Evolutionary conservation across 1,284 basidiomycete species (phyloP), one percentile per base, ranked within the genome.

Genomic region (Heterobasidion parviporum): DNA sequence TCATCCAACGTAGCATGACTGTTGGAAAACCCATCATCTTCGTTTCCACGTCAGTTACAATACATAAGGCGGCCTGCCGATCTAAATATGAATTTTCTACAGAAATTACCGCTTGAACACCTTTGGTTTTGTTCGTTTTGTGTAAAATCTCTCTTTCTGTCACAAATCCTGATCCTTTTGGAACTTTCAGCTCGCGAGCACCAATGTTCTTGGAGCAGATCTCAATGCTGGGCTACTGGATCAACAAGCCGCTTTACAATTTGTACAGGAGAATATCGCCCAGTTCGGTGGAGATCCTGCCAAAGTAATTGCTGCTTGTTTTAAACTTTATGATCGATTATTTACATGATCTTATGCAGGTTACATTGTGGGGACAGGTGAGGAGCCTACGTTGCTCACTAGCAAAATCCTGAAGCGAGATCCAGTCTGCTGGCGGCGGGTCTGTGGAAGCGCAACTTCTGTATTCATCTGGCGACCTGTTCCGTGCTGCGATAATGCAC

Each of bases 251-350:
- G 82, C 81, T 0, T 67, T 88, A 1, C 59, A 68, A 14, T 89
- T 85, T 67, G 64, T 87, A 1, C 78, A 82, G 56, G 63, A 80
- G 12, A 84, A 87, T 58, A 79, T 88, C 36, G 71, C 69, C 0
- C 71, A 70, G 0, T 87, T 89, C 61, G 84, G 85, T 3, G 86
- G 86, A 0, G 81, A 87, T 64, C 74, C 78, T 12, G 59, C 64
- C 41, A 83, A 82, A 16, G 46, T 20, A 20, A 2, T 16, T 5
- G 41, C 3, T 15, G n/a, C 6, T 16, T 6, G 6, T 26, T 3
- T n/a, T 2, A 47, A 47, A 20, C 20, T 20, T 10, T 5, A n/a
- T 3, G n/a, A 14, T 18, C 6, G 46, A 47, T 47, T 4, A 14
- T 10, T 10, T 10, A 10, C 20, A 47, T 2, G 10, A 6, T 26